Conservation (phyloP, 176 grass and related monocot species). For the Miscanthus lutarioriparius region DNA sequence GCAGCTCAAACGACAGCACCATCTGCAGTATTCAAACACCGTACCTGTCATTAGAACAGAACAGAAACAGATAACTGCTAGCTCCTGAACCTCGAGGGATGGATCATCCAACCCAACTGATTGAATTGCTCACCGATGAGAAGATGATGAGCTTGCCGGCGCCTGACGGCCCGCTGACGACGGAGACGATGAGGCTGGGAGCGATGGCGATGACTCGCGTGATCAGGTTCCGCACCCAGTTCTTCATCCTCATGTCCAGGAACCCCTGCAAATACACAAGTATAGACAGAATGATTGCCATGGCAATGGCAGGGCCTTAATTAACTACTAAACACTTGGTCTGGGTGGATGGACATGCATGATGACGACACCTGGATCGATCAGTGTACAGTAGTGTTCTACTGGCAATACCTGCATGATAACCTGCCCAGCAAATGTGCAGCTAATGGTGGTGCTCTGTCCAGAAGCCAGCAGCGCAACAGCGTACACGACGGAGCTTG, state of each 20-base stretch:
- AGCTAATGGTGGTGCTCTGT: conserved; percentile 86
- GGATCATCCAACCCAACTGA: too few species aligned
- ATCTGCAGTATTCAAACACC: conserved; percentile 37
- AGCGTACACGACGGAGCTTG: conserved; percentile 69
- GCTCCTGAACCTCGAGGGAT: too few species aligned
- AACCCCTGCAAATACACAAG: conserved; percentile 46
- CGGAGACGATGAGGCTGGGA: conserved; percentile 55
- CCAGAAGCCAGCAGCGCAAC: conserved; percentile 82
- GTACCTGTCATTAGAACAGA: neutral
- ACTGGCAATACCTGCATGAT: conserved; percentile 53
- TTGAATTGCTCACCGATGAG: conserved; percentile 41
- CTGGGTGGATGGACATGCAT: too few species aligned
- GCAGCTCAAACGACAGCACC: conserved; percentile 69
- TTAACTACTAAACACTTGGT: too few species aligned
- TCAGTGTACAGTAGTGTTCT: too few species aligned
- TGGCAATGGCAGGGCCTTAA: too few species aligned
- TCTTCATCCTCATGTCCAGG: conserved; percentile 82
- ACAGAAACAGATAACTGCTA: too few species aligned
- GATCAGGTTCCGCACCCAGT: conserved; percentile 70
- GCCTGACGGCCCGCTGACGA: conserved; percentile 54
- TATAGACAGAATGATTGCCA: too few species aligned
- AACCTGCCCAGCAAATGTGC: conserved; percentile 85
- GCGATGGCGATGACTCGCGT: conserved; percentile 68
- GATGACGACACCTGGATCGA: too few species aligned
- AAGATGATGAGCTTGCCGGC: conserved; percentile 58